These are phyloP conservation scores for Cucurbita pepo DNA, from an alignment of 306 rosid genomes.

Conservation along the genomic window DNA sequence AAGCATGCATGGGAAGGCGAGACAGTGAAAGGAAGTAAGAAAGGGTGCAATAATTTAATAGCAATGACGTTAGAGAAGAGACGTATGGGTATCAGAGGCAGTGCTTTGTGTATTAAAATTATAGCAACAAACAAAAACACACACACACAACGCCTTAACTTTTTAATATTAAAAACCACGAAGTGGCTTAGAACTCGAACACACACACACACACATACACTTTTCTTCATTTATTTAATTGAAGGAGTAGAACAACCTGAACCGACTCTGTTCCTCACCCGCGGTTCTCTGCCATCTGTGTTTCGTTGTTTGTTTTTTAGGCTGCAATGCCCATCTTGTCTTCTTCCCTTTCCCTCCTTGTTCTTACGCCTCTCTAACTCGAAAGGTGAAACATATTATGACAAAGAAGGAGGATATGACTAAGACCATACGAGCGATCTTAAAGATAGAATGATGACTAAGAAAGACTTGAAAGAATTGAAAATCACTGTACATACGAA, in stretches of 20 bases:
- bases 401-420: no score
- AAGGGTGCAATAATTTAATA: slow-evolving; percentile 37
- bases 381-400: background rate
- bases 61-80: slow-evolving; percentile 38
- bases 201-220: background rate
- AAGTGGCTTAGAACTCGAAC: background rate
- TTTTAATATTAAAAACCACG: background rate
- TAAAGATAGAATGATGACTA: no score
- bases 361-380: background rate
- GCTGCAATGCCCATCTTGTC: background rate
- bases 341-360: background rate
- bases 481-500: no score
- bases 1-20: slow-evolving; percentile 58
- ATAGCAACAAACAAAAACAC: background rate
- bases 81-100: slow-evolving; percentile 28
- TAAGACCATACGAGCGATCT: no score
- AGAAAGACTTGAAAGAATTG: no score
- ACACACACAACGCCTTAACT: background rate
- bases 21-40: slow-evolving; percentile 29
- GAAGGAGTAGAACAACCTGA: slow-evolving; percentile 1
- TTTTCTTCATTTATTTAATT: background rate
- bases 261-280: slow-evolving; percentile 17
- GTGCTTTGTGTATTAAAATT: slow-evolving; percentile 15
- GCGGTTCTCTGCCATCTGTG: slow-evolving; percentile 10
- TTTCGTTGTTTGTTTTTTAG: slow-evolving; percentile 1